A percentile compares a stretch with the other conserved stretches of the same genome.
Evolutionary conservation across 1,284 basidiomycete species (phyloP).

Genomic region (Microstroma glucosiphilum): DNA sequence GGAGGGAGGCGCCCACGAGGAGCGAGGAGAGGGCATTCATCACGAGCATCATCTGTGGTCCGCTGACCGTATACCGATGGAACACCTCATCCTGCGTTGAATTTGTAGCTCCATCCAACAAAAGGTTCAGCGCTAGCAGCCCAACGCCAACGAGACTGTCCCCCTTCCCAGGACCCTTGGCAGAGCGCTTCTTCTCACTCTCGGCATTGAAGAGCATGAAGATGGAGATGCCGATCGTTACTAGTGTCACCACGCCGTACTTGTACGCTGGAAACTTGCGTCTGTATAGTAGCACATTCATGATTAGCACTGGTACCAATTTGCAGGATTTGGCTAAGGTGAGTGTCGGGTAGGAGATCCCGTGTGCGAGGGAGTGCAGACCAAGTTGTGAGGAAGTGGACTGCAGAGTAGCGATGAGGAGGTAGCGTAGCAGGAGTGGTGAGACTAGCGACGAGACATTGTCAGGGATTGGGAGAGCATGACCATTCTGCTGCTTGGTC

Average conservation of each 20-base stretch:
- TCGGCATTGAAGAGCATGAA: slow-evolving; percentile 76
- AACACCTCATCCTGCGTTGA: slow-evolving; percentile 99
- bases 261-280: slow-evolving; percentile 49
- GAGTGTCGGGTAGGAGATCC: slow-evolving; percentile 94
- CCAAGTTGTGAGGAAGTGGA: slow-evolving; percentile 89
- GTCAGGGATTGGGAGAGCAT: slow-evolving; percentile 16
- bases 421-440: slow-evolving; percentile 53
- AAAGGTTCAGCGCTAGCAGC: slow-evolving; percentile 75
- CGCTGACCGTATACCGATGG: slow-evolving; percentile 63
- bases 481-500: slow-evolving; percentile 1
- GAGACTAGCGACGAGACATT: slow-evolving; percentile 57
- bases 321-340: slow-evolving; percentile 98
- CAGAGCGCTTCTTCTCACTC: slow-evolving; percentile 55
- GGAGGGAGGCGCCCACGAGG: slow-evolving; percentile 31
- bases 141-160: slow-evolving; percentile 53
- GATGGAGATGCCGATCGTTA: slow-evolving; percentile 84
- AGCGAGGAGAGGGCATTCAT: slow-evolving; percentile 67
- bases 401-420: slow-evolving; percentile 65
- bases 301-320: slow-evolving; percentile 88
- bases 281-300: slow-evolving; percentile 65
- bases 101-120: slow-evolving; percentile 88
- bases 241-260: slow-evolving; percentile 54
- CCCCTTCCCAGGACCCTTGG: slow-evolving; percentile 50
- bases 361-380: slow-evolving; percentile 81
- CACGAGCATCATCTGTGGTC: slow-evolving; percentile 99